A percentile compares a stretch with the other conserved stretches of the same genome.
Conservation (phyloP, 306 rosid genomes). For the Lathyrus sativus region DNA sequence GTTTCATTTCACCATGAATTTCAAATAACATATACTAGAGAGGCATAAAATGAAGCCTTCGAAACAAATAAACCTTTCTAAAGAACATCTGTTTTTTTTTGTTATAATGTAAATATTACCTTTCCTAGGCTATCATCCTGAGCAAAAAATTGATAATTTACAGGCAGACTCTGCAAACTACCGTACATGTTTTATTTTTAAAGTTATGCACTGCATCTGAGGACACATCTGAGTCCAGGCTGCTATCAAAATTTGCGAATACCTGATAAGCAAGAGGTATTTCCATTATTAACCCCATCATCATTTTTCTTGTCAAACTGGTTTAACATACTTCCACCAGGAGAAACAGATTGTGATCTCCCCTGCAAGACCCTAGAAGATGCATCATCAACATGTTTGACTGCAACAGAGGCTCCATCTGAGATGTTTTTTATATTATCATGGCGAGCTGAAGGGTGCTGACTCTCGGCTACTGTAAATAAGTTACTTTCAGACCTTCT, state of each 20-base stretch:
- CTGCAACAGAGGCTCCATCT: slow-evolving; percentile 39
- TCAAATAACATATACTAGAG: slow-evolving; percentile 37
- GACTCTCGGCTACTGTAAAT: slow-evolving; percentile 36
- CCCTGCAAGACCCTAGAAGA: slow-evolving; percentile 35
- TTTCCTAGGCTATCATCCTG: slow-evolving; percentile 43
- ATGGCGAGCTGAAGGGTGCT: slow-evolving; percentile 28
- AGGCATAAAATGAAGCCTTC: slow-evolving; percentile 26
- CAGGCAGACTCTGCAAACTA: slow-evolving; percentile 48
- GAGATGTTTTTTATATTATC: slow-evolving; percentile 39
- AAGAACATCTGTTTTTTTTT: slow-evolving; percentile 21
- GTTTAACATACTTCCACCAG: slow-evolving; percentile 33
- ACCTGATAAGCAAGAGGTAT: slow-evolving; percentile 42
- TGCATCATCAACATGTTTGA: slow-evolving; percentile 39
- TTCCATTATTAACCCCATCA: slow-evolving; percentile 39
- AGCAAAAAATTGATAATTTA: slow-evolving; percentile 45
- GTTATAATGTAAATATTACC: slow-evolving; percentile 48
- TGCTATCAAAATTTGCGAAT: slow-evolving; percentile 39
- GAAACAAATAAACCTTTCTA: slow-evolving; percentile 24
- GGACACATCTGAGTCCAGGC: slow-evolving; percentile 37
- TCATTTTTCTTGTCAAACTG: slow-evolving; percentile 38
- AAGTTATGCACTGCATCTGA: slow-evolving; percentile 35
- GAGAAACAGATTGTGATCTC: slow-evolving; percentile 38
- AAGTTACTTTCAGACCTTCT: slow-evolving; percentile 26
- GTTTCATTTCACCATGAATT: slow-evolving; percentile 14
- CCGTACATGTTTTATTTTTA: slow-evolving; percentile 40